A percentile compares a stretch with the other conserved stretches of the same genome.
Evolutionary conservation across 2,329 filamentous ascomycete genomes (phyloP).

Genomic region (Graphium sp.): DNA sequence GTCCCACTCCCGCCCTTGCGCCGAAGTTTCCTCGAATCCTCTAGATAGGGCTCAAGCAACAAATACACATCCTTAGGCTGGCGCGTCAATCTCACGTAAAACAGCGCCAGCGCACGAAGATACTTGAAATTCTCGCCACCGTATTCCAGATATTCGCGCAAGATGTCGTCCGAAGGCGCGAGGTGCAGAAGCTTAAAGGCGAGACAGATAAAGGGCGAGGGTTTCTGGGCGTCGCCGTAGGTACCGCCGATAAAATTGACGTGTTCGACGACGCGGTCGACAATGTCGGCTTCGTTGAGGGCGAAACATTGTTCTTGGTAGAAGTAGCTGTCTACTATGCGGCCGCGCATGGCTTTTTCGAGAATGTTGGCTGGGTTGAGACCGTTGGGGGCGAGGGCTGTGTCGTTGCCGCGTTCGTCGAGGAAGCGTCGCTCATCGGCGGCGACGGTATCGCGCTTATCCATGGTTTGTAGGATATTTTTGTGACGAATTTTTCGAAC

Average conservation of each 20-base stretch:
- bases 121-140: slow-evolving; percentile 72
- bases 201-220: slow-evolving; percentile 83
- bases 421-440: slow-evolving; percentile 72
- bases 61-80: slow-evolving; percentile 65
- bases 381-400: slow-evolving; percentile 62
- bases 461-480: slow-evolving; percentile 10
- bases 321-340: slow-evolving; percentile 89
- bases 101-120: slow-evolving; percentile 72
- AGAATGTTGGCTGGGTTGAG: slow-evolving; percentile 91
- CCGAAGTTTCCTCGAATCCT: slow-evolving; percentile 71
- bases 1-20: slow-evolving; percentile 60
- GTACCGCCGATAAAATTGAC: slow-evolving; percentile 78
- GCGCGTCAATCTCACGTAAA: slow-evolving; percentile 85
- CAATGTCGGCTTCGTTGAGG: slow-evolving; percentile 66
- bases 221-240: slow-evolving; percentile 68
- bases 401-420: slow-evolving; percentile 74
- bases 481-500: too few relatives aligned
- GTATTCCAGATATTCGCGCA: slow-evolving; percentile 64
- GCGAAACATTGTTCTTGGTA: slow-evolving; percentile 99
- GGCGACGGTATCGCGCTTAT: slow-evolving; percentile 38
- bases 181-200: slow-evolving; percentile 91
- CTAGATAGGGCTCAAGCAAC: slow-evolving; percentile 66
- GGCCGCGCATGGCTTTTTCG: slow-evolving; percentile 89
- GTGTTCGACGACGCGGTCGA: slow-evolving; percentile 75
- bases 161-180: slow-evolving; percentile 59